Evolutionary conservation across 2,329 filamentous ascomycete species (phyloP).

Genomic region (Venturia aucupariae): DNA sequence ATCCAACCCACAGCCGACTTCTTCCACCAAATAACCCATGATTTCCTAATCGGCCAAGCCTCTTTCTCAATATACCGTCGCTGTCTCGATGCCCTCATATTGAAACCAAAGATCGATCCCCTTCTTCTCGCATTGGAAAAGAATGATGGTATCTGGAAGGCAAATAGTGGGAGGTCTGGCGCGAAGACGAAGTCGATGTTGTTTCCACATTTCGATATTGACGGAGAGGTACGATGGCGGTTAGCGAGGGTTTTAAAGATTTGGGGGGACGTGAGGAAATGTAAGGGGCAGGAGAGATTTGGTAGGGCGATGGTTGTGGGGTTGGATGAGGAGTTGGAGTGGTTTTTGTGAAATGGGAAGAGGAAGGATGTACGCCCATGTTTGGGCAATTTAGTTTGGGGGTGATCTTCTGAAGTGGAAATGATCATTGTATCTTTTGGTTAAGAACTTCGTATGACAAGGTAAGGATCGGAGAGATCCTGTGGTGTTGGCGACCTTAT

Average conservation of each 20-base stretch:
- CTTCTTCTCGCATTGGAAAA: neutral
- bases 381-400: neutral
- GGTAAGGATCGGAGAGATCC: no score
- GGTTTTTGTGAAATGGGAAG: neutral
- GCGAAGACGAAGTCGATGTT: neutral
- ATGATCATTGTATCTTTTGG: neutral
- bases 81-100: neutral
- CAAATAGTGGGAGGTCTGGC: neutral
- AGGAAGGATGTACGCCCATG: no score
- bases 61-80: neutral
- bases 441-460: no score
- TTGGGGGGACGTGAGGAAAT: neutral
- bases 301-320: neutral
- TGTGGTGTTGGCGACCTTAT: no score
- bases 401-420: neutral
- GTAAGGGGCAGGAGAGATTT: neutral
- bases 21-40: neutral
- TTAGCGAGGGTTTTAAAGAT: neutral
- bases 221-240: neutral
- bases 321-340: neutral
- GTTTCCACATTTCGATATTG: neutral
- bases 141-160: neutral
- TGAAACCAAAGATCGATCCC: neutral
- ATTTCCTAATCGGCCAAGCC: neutral
- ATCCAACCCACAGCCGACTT: neutral